Evolutionary conservation across 345 rosid genomes (phyloP).

Genomic region (Stellera chamaejasme): DNA sequence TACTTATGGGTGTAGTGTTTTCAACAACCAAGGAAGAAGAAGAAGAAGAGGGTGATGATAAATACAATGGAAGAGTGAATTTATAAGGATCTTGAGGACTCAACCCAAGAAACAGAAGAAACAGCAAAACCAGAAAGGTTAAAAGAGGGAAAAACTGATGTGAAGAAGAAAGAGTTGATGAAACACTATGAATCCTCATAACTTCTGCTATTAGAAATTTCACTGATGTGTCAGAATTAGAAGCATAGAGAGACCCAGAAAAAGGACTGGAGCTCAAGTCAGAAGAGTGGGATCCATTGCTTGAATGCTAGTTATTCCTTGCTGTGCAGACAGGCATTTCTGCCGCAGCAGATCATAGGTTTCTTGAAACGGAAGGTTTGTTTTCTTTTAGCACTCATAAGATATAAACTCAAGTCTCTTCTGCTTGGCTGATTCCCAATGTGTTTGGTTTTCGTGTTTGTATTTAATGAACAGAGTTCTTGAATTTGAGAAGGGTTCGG

Average conservation of each 20-base stretch:
- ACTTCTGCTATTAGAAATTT: background rate
- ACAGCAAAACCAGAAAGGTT: background rate
- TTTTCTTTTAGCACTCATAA: too few relatives aligned
- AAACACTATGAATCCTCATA: background rate
- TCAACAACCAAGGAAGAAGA: background rate
- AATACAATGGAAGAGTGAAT: background rate
- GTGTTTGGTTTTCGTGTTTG: too few relatives aligned
- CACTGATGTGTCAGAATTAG: background rate
- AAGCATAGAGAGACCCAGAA: background rate
- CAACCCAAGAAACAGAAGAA: background rate
- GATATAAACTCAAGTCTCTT: too few relatives aligned
- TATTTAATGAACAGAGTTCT: too few relatives aligned
- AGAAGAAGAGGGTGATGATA: background rate
- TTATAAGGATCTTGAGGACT: background rate
- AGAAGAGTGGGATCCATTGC: background rate
- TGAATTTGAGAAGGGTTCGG: too few relatives aligned
- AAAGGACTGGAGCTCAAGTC: too few relatives aligned
- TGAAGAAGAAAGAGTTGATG: background rate
- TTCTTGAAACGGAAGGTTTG: too few relatives aligned
- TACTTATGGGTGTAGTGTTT: background rate
- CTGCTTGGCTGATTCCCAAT: too few relatives aligned
- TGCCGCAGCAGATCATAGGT: too few relatives aligned
- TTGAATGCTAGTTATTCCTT: background rate
- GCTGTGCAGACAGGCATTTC: background rate
- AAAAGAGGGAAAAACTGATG: background rate